These are phyloP conservation scores for Globisporangium solare DNA, from an alignment of 352 stramenopile species.

Conservation along the genomic window DNA sequence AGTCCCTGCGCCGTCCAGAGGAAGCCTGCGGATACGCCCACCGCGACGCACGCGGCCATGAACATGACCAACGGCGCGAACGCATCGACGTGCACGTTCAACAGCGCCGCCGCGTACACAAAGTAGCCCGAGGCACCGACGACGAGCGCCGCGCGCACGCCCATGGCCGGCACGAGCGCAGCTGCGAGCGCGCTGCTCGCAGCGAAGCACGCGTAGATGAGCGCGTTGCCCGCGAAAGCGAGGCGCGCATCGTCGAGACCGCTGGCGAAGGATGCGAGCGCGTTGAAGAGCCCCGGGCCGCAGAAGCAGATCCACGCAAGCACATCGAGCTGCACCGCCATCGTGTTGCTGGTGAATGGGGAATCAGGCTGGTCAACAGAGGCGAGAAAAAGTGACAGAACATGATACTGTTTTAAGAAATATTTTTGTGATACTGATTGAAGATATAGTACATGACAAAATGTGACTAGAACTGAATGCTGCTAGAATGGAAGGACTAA, in stretches of 20 bases:
- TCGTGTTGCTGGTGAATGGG: too few relatives aligned
- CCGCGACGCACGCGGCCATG: slow-evolving; percentile 24
- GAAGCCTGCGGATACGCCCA: slow-evolving; percentile 57
- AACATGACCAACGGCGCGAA: slow-evolving; percentile 8
- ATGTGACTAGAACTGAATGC: too few relatives aligned
- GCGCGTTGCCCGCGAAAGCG: slow-evolving; percentile 32
- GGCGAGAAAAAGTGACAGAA: too few relatives aligned
- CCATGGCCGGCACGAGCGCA: slow-evolving; percentile 39
- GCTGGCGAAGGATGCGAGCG: slow-evolving; percentile 39
- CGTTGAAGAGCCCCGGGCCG: slow-evolving; percentile 51
- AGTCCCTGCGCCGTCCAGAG: slow-evolving; percentile 77
- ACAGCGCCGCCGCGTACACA: slow-evolving; percentile 36
- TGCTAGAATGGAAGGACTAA: too few relatives aligned
- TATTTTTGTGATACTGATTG: too few relatives aligned
- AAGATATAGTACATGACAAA: too few relatives aligned
- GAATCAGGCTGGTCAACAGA: too few relatives aligned
- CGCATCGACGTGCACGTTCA: slow-evolving; percentile 31
- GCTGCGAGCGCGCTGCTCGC: slow-evolving; percentile 42
- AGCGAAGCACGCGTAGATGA: slow-evolving; percentile 65
- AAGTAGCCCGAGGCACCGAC: slow-evolving; percentile 60
- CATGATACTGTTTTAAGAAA: too few relatives aligned
- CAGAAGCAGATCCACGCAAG: slow-evolving; percentile 46
- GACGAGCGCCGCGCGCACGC: slow-evolving; percentile 37
- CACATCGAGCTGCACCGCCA: slow-evolving; percentile 24
- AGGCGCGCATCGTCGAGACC: slow-evolving; percentile 33